Percentiles rank a stretch among this genome's conserved stretches.
These are phyloP conservation scores for Penicillium crustosum DNA, from an alignment of 2,329 filamentous ascomycete species.

Conservation along the genomic window DNA sequence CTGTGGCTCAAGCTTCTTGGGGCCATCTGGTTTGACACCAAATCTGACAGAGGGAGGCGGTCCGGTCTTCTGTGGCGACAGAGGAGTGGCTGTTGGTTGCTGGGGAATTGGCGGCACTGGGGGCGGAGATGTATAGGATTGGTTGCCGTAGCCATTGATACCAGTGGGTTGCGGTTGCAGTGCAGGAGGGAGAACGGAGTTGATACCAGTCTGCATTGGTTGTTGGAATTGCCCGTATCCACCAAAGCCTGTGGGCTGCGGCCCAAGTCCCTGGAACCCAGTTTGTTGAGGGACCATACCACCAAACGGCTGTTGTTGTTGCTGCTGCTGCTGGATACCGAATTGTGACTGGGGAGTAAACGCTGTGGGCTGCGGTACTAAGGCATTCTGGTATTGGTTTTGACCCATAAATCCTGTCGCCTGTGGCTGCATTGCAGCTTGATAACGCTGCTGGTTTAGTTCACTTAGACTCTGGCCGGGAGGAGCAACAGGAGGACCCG, in stretches of 20 bases:
- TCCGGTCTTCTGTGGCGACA: slow-evolving; percentile 77
- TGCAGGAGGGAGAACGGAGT: slow-evolving; percentile 55
- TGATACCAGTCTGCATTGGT: slow-evolving; percentile 50
- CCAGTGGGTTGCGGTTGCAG: slow-evolving; percentile 52
- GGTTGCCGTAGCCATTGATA: slow-evolving; percentile 51
- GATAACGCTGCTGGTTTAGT: slow-evolving; percentile 64
- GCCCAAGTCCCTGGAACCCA: slow-evolving; percentile 46
- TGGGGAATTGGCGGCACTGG: slow-evolving; percentile 59
- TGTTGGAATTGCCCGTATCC: slow-evolving; percentile 50
- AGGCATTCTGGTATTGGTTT: slow-evolving; percentile 42
- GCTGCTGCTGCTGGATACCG: slow-evolving; percentile 50
- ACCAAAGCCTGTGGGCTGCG: slow-evolving; percentile 57
- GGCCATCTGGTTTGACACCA: slow-evolving; percentile 67
- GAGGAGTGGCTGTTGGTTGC: slow-evolving; percentile 59
- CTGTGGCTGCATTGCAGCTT: slow-evolving; percentile 61
- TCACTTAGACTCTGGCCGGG: slow-evolving; percentile 76
- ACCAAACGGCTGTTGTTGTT: slow-evolving; percentile 36
- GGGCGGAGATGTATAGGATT: slow-evolving; percentile 49
- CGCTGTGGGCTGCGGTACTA: slow-evolving; percentile 50
- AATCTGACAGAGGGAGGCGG: slow-evolving; percentile 87
- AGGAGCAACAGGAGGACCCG: slow-evolving; percentile 60
- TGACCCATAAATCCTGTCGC: slow-evolving; percentile 60
- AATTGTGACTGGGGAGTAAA: slow-evolving; percentile 49
- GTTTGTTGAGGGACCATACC: slow-evolving; percentile 39
- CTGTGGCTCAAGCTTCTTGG: slow-evolving; percentile 79